Evolutionary conservation across 257 asterid genomes (phyloP), one percentile per base, ranked within the genome.

Genomic region (Primulina tabacum): DNA sequence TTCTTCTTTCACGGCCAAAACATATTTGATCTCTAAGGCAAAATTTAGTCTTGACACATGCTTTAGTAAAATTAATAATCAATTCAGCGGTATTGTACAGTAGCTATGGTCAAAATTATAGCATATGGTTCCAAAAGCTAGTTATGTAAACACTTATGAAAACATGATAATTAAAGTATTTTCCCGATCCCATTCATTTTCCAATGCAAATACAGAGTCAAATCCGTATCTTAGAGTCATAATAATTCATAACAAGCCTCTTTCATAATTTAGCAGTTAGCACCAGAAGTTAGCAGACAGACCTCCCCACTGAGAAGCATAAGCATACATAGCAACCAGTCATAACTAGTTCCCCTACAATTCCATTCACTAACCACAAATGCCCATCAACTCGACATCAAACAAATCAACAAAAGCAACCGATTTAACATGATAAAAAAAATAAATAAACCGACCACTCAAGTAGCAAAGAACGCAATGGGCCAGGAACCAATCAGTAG

Each of bases 401-500:
- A 43, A 11, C 55, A 12, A 14, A 43, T 14, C 55, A 43, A 43
- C 1, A 12, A 43, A 43, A 43, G 12, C 5, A 37, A 37, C 47
- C 47, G 8, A 37, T 8, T 34, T 34, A 6, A 1, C 12, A 37
- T 3, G 47, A 34, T 34, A 2, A 40, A 14, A 14, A 43, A 18
- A n/a, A n/a, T n/a, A n/a, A n/a, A 37, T 52, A 74, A 30, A 30
- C 33, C 52, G 35, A 57, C 37, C 11, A 33, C 35, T 62, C 38
- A 47, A 6, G 35, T 60, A 28, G 47, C 16, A 66, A 32, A 33
- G 6, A 74, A 29, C 67, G 61, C 63, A n/a, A 47, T 17, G 52
- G n/a, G 43, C 70, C 47, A 53, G 20, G 33, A 66, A 60, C 21
- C 40, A 67, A 40, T 1, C 55, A 47, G 21, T 55, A 67, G 70